phyloP scores from a whole-genome alignment of 257 asterid genomes.

The Vinca minor region DNA sequence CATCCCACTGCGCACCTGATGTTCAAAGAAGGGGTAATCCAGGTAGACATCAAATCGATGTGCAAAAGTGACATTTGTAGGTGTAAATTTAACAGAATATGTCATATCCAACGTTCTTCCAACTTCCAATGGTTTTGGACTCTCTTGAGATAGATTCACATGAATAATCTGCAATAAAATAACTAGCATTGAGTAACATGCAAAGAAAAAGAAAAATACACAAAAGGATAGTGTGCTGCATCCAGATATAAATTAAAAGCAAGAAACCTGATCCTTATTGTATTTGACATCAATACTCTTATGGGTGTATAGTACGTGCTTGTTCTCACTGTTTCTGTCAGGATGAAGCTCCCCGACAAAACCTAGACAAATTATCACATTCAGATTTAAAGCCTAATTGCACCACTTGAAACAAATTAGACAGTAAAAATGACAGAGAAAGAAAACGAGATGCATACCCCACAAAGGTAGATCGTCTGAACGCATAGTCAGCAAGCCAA shows the following conservation, averaged over 20 bases:
- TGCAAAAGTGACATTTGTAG: constrained; percentile 73
- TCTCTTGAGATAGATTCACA: constrained; percentile 86
- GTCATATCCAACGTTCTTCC: constrained; percentile 72
- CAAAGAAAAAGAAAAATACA: background rate
- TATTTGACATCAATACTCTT: constrained; percentile 38
- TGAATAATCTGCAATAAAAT: constrained; percentile 69
- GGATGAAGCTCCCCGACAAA: constrained; percentile 47
- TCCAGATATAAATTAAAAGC: background rate
- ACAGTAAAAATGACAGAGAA: background rate
- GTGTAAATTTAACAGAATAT: constrained; percentile 81
- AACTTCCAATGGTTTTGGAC: constrained; percentile 70
- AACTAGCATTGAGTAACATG: background rate
- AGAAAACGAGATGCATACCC: constrained; percentile 52
- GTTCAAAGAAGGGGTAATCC: constrained; percentile 97
- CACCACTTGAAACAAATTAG: background rate
- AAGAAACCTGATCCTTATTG: constrained; percentile 47
- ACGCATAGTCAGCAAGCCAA: constrained; percentile 18
- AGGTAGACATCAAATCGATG: constrained; percentile 94
- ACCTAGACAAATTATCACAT: constrained; percentile 20
- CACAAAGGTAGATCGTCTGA: constrained; percentile 96
- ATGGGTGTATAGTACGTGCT: constrained; percentile 46
- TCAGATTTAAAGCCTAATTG: background rate
- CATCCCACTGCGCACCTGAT: constrained; percentile 54
- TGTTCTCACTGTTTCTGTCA: constrained; percentile 42
- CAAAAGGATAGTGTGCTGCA: background rate